Evolutionary conservation across 106 monocot species (phyloP).

Genomic region (Dioscorea alata): DNA sequence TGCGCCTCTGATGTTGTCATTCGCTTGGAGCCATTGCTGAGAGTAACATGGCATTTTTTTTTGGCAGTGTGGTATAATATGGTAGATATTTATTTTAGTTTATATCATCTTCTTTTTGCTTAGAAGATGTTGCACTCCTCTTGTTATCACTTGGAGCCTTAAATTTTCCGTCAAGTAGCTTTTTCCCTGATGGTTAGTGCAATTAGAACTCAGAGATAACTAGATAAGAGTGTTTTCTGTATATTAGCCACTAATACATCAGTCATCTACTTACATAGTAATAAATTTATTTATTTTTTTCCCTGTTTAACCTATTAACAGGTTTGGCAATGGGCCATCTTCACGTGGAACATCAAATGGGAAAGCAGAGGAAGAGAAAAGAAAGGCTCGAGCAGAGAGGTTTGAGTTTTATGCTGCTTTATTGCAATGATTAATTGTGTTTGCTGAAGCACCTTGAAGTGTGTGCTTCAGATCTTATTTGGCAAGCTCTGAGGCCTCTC

Average conservation of each 20-base stretch:
- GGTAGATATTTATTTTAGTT: too few relatives aligned
- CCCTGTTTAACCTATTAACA: slow-evolving; percentile 4
- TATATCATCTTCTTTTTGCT: too few relatives aligned
- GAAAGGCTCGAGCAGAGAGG: slow-evolving; percentile 52
- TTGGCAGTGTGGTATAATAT: too few relatives aligned
- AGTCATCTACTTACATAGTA: background rate
- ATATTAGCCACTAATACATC: background rate
- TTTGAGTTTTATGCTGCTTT: background rate
- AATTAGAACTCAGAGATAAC: background rate
- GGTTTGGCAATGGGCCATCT: slow-evolving; percentile 34
- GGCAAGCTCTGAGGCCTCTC: background rate
- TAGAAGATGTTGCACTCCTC: too few relatives aligned
- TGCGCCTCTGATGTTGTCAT: too few relatives aligned
- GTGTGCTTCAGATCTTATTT: background rate
- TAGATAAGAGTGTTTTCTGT: background rate
- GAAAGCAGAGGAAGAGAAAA: slow-evolving; percentile 33
- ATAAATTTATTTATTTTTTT: background rate
- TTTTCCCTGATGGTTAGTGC: too few relatives aligned
- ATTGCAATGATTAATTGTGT: background rate
- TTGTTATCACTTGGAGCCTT: too few relatives aligned
- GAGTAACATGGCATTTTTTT: too few relatives aligned
- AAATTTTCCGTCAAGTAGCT: too few relatives aligned
- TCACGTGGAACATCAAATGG: slow-evolving; percentile 2
- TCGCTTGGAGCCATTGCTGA: too few relatives aligned
- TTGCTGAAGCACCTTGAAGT: background rate